These are phyloP conservation scores for Xylaria sp. DNA, from an alignment of 2,329 filamentous ascomycete genomes.

Conservation along the genomic window DNA sequence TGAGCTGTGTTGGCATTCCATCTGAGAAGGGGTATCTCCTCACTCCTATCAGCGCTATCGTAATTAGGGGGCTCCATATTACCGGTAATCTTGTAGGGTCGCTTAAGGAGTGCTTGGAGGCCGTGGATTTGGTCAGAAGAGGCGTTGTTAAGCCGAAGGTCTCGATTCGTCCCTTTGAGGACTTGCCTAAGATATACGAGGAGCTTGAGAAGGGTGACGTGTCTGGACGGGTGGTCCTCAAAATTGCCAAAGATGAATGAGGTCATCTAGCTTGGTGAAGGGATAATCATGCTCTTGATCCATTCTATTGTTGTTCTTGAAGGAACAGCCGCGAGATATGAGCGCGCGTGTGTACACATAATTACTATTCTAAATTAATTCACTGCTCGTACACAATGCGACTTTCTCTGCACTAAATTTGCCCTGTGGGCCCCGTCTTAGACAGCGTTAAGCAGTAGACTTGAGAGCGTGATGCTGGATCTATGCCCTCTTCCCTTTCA, in stretches of 20 bases:
- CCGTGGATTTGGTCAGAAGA: constrained; percentile 55
- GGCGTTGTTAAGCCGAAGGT: constrained; percentile 57
- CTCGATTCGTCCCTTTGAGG: constrained; percentile 55
- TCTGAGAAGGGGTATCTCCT: constrained; percentile 52
- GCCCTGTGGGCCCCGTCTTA: background rate
- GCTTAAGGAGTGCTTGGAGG: constrained; percentile 59
- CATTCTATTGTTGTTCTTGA: too few species aligned
- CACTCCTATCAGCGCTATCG: constrained; percentile 56
- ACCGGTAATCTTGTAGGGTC: constrained; percentile 58
- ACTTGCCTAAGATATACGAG: constrained; percentile 56
- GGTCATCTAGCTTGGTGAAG: background rate
- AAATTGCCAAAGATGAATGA: constrained; percentile 49
- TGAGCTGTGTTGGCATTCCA: constrained; percentile 59
- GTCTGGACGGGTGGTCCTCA: constrained; percentile 56
- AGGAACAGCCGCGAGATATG: background rate
- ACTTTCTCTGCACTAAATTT: background rate
- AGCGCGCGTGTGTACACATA: background rate
- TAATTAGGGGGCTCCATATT: constrained; percentile 58
- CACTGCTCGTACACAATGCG: background rate
- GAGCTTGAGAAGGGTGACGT: constrained; percentile 59
- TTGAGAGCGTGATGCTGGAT: background rate
- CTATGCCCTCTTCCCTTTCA: background rate
- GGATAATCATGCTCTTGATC: too few species aligned
- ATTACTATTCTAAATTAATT: background rate
- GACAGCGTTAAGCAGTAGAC: background rate